Evolutionary conservation across 306 rosid species (phyloP).

Genomic region (Prunus davidiana): DNA sequence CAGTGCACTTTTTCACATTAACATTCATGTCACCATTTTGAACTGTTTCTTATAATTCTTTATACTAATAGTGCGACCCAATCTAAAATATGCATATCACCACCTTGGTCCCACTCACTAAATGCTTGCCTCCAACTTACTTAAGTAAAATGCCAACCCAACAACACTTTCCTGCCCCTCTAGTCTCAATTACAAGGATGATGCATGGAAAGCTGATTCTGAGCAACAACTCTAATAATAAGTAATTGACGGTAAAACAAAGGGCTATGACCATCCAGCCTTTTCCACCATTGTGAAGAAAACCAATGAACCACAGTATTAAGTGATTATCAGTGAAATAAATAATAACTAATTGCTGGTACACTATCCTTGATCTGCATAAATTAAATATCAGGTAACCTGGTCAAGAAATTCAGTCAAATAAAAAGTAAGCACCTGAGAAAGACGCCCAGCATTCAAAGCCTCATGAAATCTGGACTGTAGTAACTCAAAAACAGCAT

Average conservation of each 20-base stretch:
- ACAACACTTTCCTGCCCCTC: background rate
- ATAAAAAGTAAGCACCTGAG: conserved; percentile 65
- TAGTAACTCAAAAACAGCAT: conserved; percentile 89
- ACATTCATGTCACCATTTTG: background rate
- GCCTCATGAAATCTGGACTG: conserved; percentile 92
- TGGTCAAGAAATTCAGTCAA: conserved; percentile 8
- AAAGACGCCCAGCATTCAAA: conserved; percentile 93
- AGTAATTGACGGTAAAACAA: background rate
- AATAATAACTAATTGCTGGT: background rate
- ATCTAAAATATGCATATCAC: background rate
- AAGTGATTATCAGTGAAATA: background rate
- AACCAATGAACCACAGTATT: background rate
- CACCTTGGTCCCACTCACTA: conserved; percentile 4
- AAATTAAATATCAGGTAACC: background rate
- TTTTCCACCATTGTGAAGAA: background rate
- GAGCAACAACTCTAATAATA: background rate
- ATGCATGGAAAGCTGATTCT: background rate
- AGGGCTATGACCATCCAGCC: background rate
- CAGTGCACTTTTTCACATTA: background rate
- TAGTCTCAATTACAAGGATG: background rate
- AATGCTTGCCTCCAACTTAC: background rate
- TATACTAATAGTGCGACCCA: background rate
- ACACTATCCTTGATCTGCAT: background rate
- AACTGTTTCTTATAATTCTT: background rate
- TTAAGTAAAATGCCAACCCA: background rate